Conservation (phyloP, 257 asterid species). For the Solanum clarkiae region DNA sequence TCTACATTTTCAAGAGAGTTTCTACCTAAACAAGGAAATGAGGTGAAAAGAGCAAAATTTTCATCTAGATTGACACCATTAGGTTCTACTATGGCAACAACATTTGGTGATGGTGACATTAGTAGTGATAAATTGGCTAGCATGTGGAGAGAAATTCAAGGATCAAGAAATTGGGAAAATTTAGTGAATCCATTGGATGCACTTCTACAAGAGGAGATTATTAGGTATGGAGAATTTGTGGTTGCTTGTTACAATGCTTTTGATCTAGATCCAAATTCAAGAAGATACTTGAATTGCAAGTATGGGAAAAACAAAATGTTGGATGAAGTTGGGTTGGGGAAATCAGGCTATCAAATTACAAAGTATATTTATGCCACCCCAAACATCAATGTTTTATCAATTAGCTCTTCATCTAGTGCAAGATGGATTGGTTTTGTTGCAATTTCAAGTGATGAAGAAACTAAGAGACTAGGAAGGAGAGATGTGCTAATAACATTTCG, state of each 20-base stretch:
- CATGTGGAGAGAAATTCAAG: constrained; percentile 50
- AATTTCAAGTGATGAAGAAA: constrained; percentile 14
- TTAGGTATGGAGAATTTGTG: constrained; percentile 52
- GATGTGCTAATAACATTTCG: constrained; percentile 46
- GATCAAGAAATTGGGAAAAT: constrained; percentile 41
- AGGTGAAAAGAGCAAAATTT: not conserved
- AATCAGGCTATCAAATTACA: constrained; percentile 42
- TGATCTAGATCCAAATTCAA: constrained; percentile 46
- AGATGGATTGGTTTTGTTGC: constrained; percentile 62
- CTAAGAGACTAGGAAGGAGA: constrained; percentile 26
- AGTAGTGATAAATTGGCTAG: constrained; percentile 8
- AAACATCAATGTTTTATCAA: constrained; percentile 23
- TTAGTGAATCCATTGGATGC: constrained; percentile 43
- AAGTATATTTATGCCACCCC: constrained; percentile 37
- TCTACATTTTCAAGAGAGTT: not conserved
- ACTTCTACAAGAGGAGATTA: constrained; percentile 32
- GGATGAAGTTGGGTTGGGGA: constrained; percentile 23
- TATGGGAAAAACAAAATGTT: constrained; percentile 28
- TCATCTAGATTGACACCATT: not conserved
- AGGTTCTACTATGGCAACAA: not conserved
- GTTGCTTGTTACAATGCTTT: constrained; percentile 54
- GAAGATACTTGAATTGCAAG: constrained; percentile 54
- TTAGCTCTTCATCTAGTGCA: not conserved
- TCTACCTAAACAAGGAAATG: not conserved
- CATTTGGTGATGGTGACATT: not conserved